Evolutionary conservation across 805 yeast species (phyloP), one percentile per base, ranked within the genome.

Genomic region (Candida ficus): DNA sequence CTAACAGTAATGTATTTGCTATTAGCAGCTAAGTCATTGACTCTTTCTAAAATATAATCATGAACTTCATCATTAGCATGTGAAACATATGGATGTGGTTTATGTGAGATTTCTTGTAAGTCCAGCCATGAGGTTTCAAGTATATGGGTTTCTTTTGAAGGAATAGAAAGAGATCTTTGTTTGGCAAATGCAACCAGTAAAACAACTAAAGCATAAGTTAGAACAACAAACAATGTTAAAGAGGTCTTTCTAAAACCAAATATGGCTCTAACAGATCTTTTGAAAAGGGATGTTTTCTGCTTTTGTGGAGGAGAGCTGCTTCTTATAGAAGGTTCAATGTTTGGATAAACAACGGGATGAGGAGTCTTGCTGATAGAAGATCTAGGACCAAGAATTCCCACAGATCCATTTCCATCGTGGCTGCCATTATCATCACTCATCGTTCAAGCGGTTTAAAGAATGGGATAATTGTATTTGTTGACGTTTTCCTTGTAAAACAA

Each of bases 21-120:
- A 14, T 28, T 33, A 4, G 41, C 28, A 8, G 71, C 59, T 4
- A 76, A 49, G 4, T 55, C 43, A 9, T 53, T 48, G 4, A 75
- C 72, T 46, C 78, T 67, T 5, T 58, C 46, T 20, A 69, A 46
- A 31, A 90, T 58, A 53, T 80, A 84, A 48, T 78, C 81, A 58
- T 83, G 91, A 12, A 89, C 88, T 23, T 66, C 67, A 58, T 83
- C 91, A 61, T 87, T 89, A 12, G 80, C 85, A 43, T 67, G 76
- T 0, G 95, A 81, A 19, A 78, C 76, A 60, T 83, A 90, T 1
- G 96, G 88, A 62, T 90, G 97, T 39, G 78, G 79, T 21, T 69
- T 57, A 25, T 63, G 53, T 0, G 93, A 83, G 10, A 90, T 80
- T 4, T 62, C 57, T 57, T 88, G 95, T 36, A 90, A 66, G 52